Evolutionary conservation across 306 rosid genomes (phyloP).

Genomic region (Boehmeria nivea): DNA sequence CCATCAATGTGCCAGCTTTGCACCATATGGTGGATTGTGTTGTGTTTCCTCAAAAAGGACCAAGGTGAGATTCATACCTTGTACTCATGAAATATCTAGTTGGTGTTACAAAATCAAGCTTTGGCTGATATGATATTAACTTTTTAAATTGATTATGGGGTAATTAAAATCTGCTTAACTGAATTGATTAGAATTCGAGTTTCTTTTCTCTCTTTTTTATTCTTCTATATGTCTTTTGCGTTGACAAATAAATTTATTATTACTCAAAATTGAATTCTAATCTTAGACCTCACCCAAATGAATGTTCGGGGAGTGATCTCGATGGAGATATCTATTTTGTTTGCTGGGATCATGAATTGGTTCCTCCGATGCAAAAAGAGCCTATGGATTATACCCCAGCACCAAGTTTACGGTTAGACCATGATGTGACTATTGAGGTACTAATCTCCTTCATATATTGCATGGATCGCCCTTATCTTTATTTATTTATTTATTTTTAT

Average conservation of each 20-base stretch:
- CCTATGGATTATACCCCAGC: slow-evolving; percentile 32
- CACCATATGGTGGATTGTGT: slow-evolving; percentile 78
- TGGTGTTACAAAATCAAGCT: too few species aligned
- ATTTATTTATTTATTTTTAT: too few species aligned
- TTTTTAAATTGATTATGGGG: too few species aligned
- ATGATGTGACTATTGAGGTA: slow-evolving; percentile 44
- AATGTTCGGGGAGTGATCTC: slow-evolving; percentile 79
- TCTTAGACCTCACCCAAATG: slow-evolving; percentile 81
- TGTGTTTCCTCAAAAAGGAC: slow-evolving; percentile 71
- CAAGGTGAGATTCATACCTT: slow-evolving; percentile 50
- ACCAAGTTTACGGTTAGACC: slow-evolving; percentile 17
- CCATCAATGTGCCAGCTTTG: slow-evolving; percentile 63
- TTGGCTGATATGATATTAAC: too few species aligned
- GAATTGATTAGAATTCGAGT: too few species aligned
- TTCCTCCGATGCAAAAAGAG: slow-evolving; percentile 13
- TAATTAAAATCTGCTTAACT: too few species aligned
- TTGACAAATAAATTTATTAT: not conserved
- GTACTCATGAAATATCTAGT: not conserved
- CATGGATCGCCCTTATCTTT: too few species aligned
- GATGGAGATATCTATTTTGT: too few species aligned
- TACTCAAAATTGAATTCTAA: slow-evolving; percentile 14
- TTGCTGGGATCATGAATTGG: slow-evolving; percentile 39
- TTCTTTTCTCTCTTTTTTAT: too few species aligned
- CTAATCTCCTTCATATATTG: too few species aligned
- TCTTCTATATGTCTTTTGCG: not conserved